Evolutionary conservation across 352 stramenopile species (phyloP).

Genomic region (Blastocystis sp.): DNA sequence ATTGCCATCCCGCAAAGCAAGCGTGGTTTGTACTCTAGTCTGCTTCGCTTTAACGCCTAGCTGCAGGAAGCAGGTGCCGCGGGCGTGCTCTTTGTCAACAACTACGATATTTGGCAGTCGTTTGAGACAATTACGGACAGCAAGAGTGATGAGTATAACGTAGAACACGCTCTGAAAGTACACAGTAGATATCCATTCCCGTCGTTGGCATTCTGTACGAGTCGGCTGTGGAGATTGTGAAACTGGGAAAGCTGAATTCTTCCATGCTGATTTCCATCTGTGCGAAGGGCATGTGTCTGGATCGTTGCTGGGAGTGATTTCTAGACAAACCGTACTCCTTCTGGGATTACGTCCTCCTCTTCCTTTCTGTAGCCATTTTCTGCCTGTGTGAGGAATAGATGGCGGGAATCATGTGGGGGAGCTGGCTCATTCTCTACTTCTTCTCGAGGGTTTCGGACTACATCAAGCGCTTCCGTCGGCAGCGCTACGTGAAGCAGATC

Average conservation of each 20-base stretch:
- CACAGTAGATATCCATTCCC: constrained; percentile 48
- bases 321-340: constrained; percentile 7
- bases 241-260: neutral
- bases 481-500: constrained; percentile 38
- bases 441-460: neutral
- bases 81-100: constrained; percentile 47
- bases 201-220: constrained; percentile 30
- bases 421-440: neutral
- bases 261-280: constrained; percentile 15
- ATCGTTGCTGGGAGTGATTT: neutral
- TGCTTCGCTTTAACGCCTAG: neutral
- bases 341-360: constrained; percentile 1
- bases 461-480: constrained; percentile 16
- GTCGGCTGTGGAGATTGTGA: neutral
- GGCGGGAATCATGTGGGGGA: constrained; percentile 1
- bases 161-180: neutral
- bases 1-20: constrained; percentile 39
- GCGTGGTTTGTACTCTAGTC: neutral
- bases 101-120: constrained; percentile 5
- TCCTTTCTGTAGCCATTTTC: neutral
- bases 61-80: neutral
- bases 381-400: neutral
- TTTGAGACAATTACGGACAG: constrained; percentile 8
- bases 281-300: neutral
- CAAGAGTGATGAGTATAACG: constrained; percentile 30